Conservation (phyloP, 495 filamentous ascomycete genomes). For the Pyrenula aspistea region DNA sequence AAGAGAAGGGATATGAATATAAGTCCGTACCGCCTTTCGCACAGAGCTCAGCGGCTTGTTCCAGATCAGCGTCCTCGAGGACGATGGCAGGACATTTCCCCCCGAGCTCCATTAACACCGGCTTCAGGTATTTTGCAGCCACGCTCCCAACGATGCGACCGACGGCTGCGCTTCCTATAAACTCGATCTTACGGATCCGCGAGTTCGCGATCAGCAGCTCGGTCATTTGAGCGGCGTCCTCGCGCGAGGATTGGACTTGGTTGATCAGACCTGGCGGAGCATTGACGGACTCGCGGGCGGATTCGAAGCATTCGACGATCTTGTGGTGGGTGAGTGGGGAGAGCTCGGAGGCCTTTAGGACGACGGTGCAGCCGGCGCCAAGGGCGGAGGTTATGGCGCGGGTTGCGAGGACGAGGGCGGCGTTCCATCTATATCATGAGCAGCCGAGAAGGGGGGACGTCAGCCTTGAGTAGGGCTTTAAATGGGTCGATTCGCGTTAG, state of each 20-base stretch:
- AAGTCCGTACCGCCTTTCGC: conserved; percentile 21
- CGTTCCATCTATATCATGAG: conserved; percentile 37
- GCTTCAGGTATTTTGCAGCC: conserved; percentile 54
- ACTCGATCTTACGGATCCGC: conserved; percentile 50
- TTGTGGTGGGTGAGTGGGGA: conserved; percentile 32
- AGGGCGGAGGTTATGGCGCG: conserved; percentile 64
- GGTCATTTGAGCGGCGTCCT: conserved; percentile 41
- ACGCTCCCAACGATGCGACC: conserved; percentile 44
- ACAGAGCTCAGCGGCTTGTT: conserved; percentile 39
- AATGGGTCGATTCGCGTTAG: neutral
- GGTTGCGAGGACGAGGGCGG: conserved; percentile 50
- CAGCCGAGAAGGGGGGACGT: too few relatives aligned
- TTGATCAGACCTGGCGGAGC: conserved; percentile 45
- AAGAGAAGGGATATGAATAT: conserved; percentile 29
- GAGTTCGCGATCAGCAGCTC: conserved; percentile 43
- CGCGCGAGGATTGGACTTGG: conserved; percentile 36
- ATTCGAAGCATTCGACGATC: neutral
- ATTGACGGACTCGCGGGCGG: conserved; percentile 8
- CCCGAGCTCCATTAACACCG: conserved; percentile 55
- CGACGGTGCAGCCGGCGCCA: conserved; percentile 66
- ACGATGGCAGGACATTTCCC: conserved; percentile 57
- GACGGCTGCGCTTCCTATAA: conserved; percentile 50
- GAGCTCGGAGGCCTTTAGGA: conserved; percentile 68
- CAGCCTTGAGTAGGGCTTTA: too few relatives aligned
- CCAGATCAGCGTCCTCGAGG: conserved; percentile 52